Conservation (phyloP, 305 asterid genomes). For the Vinca major region DNA sequence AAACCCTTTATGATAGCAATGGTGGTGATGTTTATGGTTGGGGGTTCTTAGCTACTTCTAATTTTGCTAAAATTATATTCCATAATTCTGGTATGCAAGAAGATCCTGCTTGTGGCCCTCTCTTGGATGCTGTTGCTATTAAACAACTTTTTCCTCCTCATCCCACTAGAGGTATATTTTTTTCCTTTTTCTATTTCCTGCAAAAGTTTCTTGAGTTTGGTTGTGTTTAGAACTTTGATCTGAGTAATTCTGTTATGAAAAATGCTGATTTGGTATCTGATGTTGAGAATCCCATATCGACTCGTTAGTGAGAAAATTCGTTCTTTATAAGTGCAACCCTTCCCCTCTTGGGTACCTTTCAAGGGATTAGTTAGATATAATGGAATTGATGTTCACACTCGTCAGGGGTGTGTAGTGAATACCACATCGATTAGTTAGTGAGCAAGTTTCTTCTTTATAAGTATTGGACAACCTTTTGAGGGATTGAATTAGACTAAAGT, state of each 20-base stretch:
- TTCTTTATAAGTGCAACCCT: no score
- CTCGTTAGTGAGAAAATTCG: no score
- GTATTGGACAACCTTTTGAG: no score
- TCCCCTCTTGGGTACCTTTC: no score
- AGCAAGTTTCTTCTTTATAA: no score
- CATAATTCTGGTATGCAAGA: conserved; percentile 70
- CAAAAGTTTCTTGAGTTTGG: neutral
- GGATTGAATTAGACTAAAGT: no score
- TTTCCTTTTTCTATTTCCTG: neutral
- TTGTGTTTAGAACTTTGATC: neutral
- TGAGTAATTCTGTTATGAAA: neutral
- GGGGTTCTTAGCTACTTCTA: conserved; percentile 55
- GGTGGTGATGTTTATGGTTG: conserved; percentile 81
- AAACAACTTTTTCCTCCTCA: conserved; percentile 52
- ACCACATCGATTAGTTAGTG: no score
- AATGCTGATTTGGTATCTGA: neutral
- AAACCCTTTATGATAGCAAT: conserved; percentile 63
- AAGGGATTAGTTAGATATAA: no score
- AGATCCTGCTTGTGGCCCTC: conserved; percentile 85
- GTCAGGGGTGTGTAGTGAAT: no score
- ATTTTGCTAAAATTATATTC: conserved; percentile 38
- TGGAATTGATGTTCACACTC: no score
- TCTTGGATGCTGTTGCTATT: conserved; percentile 83
- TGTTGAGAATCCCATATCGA: no score
- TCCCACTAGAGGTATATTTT: conserved; percentile 38